Evolutionary conservation across 1,284 basidiomycete genomes (phyloP), one percentile per base, ranked within the genome.

Genomic region (Microbotryum intermedium): DNA sequence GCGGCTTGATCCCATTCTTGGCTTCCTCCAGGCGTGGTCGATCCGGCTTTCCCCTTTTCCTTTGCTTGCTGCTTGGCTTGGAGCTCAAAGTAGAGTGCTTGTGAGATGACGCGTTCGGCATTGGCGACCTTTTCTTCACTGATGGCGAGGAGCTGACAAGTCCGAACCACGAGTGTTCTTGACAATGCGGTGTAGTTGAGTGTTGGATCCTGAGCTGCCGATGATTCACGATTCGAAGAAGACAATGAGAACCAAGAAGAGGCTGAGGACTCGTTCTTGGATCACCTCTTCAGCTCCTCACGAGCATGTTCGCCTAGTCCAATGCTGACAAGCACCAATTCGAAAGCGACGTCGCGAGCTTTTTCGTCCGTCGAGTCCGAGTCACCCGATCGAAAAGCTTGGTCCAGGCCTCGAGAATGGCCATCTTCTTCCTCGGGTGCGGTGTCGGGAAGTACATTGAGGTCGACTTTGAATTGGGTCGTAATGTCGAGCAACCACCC

Each of bases 11-110:
- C 75, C 63, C 76, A 72, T 10, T 70, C 69, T 8, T 64, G 50
- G 30, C 61, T 65, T 25, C 55, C 57, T 1, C 25, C 49, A 48
- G 16, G 8, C 3, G 2, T 30, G n/a, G 20, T 42, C 50, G n/a
- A n/a, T 26, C 55, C 9, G n/a, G 25, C 21, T 26, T 54, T 56
- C 44, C 58, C 61, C 8, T 59, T 47, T 50, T 62, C 61, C n/a
- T 47, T 52, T 16, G 45, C 60, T 6, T 58, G 67, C 66, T 50
- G 70, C 67, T 50, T 39, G 34, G 34, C 34, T 39, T 61, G 42
- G 4, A 79, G 69, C 16, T 76, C 73, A 3, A 73, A 68, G 66
- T 75, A 78, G 20, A 80, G 72, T 9, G 74, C 74, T 20, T 66
- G 64, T 3, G 75, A 70, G 18, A 78, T 68, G 8, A 69, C 62